Base-by-base conservation (phyloP, 176 grass and related monocot genomes). In the Oryza punctata region DNA sequence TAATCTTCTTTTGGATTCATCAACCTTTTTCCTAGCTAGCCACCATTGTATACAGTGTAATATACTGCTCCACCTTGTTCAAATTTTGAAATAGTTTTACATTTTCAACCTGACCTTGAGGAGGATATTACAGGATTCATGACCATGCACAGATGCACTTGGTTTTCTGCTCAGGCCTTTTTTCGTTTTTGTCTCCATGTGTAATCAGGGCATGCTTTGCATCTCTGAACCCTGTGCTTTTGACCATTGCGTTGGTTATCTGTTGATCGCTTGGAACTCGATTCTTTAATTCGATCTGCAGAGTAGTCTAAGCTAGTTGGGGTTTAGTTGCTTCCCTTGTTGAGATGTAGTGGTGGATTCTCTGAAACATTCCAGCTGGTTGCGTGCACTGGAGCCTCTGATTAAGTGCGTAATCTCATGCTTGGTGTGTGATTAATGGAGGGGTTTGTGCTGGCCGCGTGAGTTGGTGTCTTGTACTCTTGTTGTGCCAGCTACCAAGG, bases 361-460 rank as follows among this genome's bases (percentile, higher is more conserved):
- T 67, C 44, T 18, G 25, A 76, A 57, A 68, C 21, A 7, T 19
- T 76, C 88, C 67, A 28, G 78, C 33, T 57, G 74, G 74, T 57
- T 78, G 72, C 78, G 67, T 79, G 79, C 26, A 26, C 60, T 74
- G 79, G 21, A 33, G 49, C 60, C 63, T 77, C 63, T 50, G 82
- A 86, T 90, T 90, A 83, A 83, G 79, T 78, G 21, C 28, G 84
- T 78, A 87, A 69, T 63, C 38, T 44, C 84, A 90, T 79, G 80
- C 84, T 90, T 83, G 41, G 64, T 69, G 84, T 77, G 88, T 90
- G 88, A 87, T 83, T 87, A 83, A 40, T 69, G 70, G 21, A 33
- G 35, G 78, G 67, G 79, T 75, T 73, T 75, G 88, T 78, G 88
- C 84, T 87, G 88, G 79, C 72, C 50, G 84, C 84, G 84, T 87